These are phyloP conservation scores for Clarireedia paspali DNA, from an alignment of 2,329 filamentous ascomycete species.

Conservation along the genomic window DNA sequence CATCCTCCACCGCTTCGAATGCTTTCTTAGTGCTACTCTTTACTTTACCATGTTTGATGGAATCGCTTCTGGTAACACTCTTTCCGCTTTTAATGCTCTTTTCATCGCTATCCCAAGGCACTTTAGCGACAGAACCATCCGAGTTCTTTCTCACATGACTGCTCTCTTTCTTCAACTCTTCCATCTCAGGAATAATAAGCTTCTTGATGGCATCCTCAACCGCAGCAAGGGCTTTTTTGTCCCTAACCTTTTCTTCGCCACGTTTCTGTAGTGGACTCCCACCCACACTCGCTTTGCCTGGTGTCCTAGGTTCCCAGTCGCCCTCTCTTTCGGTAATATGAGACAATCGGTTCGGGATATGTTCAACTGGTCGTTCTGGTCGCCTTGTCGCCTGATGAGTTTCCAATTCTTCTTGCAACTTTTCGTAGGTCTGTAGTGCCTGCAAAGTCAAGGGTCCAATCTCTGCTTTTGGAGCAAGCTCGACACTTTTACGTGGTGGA, in stretches of 20 bases:
- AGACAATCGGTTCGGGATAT: constrained; percentile 5
- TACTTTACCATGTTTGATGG: constrained; percentile 4
- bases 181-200: constrained; percentile 6
- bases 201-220: constrained; percentile 8
- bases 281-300: neutral
- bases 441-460: constrained; percentile 6
- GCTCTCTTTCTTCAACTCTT: constrained; percentile 7
- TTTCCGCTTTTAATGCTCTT: neutral
- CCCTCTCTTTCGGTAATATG: constrained; percentile 8
- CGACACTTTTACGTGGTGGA: constrained; percentile 5
- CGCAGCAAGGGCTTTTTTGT: constrained; percentile 8
- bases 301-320: constrained; percentile 4
- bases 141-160: constrained; percentile 2
- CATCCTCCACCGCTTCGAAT: constrained; percentile 9
- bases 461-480: neutral
- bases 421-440: constrained; percentile 4
- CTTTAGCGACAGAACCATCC: neutral
- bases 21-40: constrained; percentile 9
- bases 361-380: neutral
- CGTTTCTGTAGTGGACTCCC: constrained; percentile 3
- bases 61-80: constrained; percentile 2
- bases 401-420: constrained; percentile 1
- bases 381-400: constrained; percentile 3
- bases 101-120: constrained; percentile 8
- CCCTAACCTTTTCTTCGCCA: constrained; percentile 4